Evolutionary conservation across 805 yeast genomes (phyloP), one percentile per base, ranked within the genome.

Genomic region (Ogataea thermomethanolica): DNA sequence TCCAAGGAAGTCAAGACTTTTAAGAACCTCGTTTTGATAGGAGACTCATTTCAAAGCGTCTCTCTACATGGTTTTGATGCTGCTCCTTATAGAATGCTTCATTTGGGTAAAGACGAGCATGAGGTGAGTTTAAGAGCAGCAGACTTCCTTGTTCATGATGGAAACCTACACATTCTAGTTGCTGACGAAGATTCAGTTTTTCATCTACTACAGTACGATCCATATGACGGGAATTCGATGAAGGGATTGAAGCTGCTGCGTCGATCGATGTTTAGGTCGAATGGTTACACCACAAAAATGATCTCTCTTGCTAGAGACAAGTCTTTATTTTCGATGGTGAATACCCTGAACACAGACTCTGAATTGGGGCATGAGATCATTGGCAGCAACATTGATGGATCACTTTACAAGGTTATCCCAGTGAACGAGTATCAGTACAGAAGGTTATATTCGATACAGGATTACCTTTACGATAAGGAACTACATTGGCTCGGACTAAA

Each of bases 21-120:
- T 58, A 90, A 95, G 28, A 87, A 90, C 58, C 65, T 91, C 53
- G 58, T 91, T n/a, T 53, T 89, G 2, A 62, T 89, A 12, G 95
- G 95, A 13, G 99, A 93, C 61, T 68, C 86, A 0, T 70, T 79
- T 62, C 83, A 85, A 51, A 78, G 89, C 50, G 70, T 87, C 4
- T 79, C 89, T 69, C 69, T 93, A 41, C 79, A 81, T 22, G 97
- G 97, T 1, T 90, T 89, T 64, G 95, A 89, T 59, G 91, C 95
- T 2, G 96, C 91, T 54, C 99, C 99, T 1, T 90, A 86, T 59
- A 68, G 96, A 48, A 79, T 91, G 81, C 69, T 88, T 12, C 61
- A 74, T 42, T 61, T 93, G 37, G 90, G 95, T 7, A 85, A 83
- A 56, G 95, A 90, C 58, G 69, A 76, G 14, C 71, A 76, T 20